phyloP scores from a whole-genome alignment of 2,329 filamentous ascomycete species.

The Colletotrichum tamarilloi region DNA sequence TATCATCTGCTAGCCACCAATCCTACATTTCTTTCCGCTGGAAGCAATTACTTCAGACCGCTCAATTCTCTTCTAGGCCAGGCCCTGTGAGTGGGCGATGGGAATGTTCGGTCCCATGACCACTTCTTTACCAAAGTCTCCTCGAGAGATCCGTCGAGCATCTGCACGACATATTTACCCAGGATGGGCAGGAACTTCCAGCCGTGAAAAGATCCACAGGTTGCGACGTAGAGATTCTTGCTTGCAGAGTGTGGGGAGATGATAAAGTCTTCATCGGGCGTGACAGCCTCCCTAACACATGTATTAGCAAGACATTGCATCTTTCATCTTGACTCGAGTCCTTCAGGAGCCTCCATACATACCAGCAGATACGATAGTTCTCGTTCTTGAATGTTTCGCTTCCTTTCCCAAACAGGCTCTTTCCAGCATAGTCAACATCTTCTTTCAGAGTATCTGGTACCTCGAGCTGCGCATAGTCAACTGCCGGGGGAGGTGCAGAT shows the following conservation, averaged over 20 bases:
- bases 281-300: constrained; percentile 62
- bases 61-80: constrained; percentile 5
- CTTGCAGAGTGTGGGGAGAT: constrained; percentile 58
- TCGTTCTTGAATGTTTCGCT: constrained; percentile 62
- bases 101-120: constrained; percentile 40
- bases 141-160: constrained; percentile 49
- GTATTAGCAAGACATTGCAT: background rate
- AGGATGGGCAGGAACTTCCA: constrained; percentile 63
- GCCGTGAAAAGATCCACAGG: constrained; percentile 66
- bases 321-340: background rate
- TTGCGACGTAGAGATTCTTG: constrained; percentile 62
- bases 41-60: background rate
- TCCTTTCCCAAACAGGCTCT: constrained; percentile 63
- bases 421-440: constrained; percentile 61
- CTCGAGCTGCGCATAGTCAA: constrained; percentile 65
- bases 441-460: constrained; percentile 58
- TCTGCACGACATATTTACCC: constrained; percentile 59
- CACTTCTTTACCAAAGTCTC: constrained; percentile 48
- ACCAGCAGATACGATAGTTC: constrained; percentile 69
- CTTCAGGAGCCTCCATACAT: background rate
- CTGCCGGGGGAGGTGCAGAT: constrained; percentile 58
- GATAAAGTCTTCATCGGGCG: constrained; percentile 61
- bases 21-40: background rate
- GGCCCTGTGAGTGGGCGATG: background rate
- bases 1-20: background rate